Evolutionary conservation across 495 filamentous ascomycete species (phyloP).

Genomic region (Friedmanniomyces endolithicus): DNA sequence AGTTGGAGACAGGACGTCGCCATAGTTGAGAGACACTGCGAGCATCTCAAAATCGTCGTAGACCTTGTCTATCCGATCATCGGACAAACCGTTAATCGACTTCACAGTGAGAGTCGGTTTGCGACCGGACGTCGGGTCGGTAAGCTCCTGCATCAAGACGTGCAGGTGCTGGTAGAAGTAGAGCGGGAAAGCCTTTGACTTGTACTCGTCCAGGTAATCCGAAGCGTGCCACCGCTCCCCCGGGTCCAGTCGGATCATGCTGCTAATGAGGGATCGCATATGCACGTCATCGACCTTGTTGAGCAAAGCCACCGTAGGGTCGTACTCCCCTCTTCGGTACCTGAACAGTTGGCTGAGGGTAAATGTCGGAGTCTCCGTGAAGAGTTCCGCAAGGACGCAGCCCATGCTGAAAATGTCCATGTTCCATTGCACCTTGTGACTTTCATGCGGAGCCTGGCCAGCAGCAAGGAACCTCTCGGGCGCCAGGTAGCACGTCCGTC

Average conservation of each 20-base stretch:
- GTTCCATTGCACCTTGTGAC: constrained; percentile 69
- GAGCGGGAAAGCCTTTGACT: constrained; percentile 78
- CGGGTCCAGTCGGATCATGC: constrained; percentile 92
- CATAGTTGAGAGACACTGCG: constrained; percentile 76
- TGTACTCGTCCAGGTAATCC: constrained; percentile 87
- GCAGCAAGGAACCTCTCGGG: constrained; percentile 78
- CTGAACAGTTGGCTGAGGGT: constrained; percentile 86
- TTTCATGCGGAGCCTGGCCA: constrained; percentile 46
- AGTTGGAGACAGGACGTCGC: constrained; percentile 23
- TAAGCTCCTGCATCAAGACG: constrained; percentile 92
- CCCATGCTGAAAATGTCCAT: constrained; percentile 99
- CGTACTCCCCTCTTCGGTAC: constrained; percentile 84
- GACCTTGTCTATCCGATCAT: constrained; percentile 85
- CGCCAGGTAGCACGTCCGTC: constrained; percentile 90
- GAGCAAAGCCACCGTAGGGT: constrained; percentile 65
- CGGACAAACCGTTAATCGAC: constrained; percentile 64
- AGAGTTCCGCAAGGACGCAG: constrained; percentile 94
- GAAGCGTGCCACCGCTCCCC: constrained; percentile 86
- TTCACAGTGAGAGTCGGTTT: constrained; percentile 47
- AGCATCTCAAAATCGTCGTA: constrained; percentile 97
- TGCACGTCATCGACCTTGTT: constrained; percentile 79
- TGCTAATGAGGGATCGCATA: constrained; percentile 71
- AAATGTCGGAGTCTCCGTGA: constrained; percentile 91
- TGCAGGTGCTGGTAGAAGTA: constrained; percentile 97
- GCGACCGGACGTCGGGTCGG: constrained; percentile 76